These are phyloP conservation scores for Magnolia sinica DNA, from an alignment of 164 flowering plant genomes.

Conservation along the genomic window DNA sequence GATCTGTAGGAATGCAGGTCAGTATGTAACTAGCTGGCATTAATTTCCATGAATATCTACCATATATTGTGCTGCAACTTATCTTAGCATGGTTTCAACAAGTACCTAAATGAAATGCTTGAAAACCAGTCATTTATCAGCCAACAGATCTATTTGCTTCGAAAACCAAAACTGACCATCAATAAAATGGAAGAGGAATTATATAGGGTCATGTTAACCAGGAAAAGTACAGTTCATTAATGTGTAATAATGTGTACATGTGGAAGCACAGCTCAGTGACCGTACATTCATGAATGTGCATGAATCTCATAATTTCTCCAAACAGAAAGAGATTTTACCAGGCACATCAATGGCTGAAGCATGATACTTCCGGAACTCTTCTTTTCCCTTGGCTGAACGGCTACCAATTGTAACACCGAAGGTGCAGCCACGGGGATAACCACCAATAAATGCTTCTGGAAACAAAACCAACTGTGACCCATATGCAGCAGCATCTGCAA, in stretches of 20 bases:
- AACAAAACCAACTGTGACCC: slow-evolving; percentile 89
- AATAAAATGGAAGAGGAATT: no score
- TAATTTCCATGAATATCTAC: neutral
- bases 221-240: no score
- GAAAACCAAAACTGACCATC: neutral
- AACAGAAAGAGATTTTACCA: slow-evolving; percentile 31
- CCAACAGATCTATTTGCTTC: neutral
- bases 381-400: slow-evolving; percentile 67
- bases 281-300: neutral
- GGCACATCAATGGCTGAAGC: slow-evolving; percentile 96
- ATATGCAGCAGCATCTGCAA: slow-evolving; percentile 76
- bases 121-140: neutral
- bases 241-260: no score
- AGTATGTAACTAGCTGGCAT: neutral
- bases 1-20: neutral
- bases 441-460: slow-evolving; percentile 96
- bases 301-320: neutral
- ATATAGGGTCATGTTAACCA: no score
- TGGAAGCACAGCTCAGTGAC: no score
- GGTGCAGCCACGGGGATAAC: slow-evolving; percentile 84
- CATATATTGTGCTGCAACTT: neutral
- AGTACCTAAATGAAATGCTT: neutral
- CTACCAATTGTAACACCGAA: slow-evolving; percentile 72
- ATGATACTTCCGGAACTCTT: slow-evolving; percentile 81
- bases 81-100: neutral